Conservation (phyloP, 2,329 filamentous ascomycete species). For the Trichophyton benhamiae region DNA sequence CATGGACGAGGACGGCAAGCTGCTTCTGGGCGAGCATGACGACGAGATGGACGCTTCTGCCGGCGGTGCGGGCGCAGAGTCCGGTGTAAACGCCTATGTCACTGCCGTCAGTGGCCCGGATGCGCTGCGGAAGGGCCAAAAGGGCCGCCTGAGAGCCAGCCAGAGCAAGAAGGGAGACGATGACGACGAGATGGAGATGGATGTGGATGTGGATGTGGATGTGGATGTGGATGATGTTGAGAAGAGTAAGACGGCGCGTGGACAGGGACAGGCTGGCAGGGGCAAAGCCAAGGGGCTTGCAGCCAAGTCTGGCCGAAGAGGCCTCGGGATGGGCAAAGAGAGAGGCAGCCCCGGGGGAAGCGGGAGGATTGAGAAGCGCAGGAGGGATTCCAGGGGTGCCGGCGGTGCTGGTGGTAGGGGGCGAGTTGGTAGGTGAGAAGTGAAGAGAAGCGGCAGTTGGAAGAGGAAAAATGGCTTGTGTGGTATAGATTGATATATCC, state of each 20-base stretch:
- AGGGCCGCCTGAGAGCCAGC: slow-evolving; percentile 49
- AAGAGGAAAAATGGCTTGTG: too few relatives aligned
- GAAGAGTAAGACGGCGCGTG: slow-evolving; percentile 19
- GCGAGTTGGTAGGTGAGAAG: neutral
- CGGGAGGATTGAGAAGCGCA: slow-evolving; percentile 13
- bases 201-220: slow-evolving; percentile 34
- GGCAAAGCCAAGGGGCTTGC: slow-evolving; percentile 15
- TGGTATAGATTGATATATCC: slow-evolving; percentile 1
- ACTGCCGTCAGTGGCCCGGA: slow-evolving; percentile 49
- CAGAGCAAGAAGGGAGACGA: slow-evolving; percentile 29
- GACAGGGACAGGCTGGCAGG: neutral
- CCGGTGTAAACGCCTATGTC: slow-evolving; percentile 47
- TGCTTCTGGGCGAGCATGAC: slow-evolving; percentile 28
- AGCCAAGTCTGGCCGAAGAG: slow-evolving; percentile 19
- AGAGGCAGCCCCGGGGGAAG: slow-evolving; percentile 18
- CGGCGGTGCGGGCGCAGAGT: slow-evolving; percentile 18
- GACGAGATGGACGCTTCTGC: slow-evolving; percentile 38
- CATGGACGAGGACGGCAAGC: slow-evolving; percentile 34
- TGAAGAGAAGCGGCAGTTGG: too few relatives aligned
- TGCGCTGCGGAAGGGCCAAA: slow-evolving; percentile 45
- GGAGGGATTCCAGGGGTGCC: slow-evolving; percentile 11
- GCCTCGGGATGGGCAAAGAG: slow-evolving; percentile 21
- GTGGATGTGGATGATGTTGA: slow-evolving; percentile 37
- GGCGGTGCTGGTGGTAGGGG: slow-evolving; percentile 10
- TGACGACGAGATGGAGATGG: slow-evolving; percentile 29